These are phyloP conservation scores for Penicillium silybi DNA, from an alignment of 495 filamentous ascomycete species.

Conservation along the genomic window DNA sequence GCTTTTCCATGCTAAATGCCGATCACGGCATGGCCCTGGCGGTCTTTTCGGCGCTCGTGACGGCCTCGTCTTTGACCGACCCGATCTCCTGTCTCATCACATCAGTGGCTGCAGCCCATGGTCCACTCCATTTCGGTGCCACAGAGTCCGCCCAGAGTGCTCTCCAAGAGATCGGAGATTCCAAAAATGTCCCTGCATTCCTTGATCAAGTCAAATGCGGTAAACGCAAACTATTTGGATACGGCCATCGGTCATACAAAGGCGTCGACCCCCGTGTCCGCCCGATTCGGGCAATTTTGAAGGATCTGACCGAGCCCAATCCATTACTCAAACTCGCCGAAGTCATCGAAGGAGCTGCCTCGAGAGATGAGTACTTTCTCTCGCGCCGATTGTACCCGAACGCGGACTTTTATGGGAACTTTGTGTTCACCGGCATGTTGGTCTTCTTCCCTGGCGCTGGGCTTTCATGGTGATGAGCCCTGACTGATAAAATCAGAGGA, in stretches of 20 bases:
- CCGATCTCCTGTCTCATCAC: conserved; percentile 43
- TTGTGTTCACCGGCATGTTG: conserved; percentile 53
- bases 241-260: conserved; percentile 56
- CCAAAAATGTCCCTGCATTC: conserved; percentile 44
- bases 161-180: conserved; percentile 40
- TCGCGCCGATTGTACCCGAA: conserved; percentile 49
- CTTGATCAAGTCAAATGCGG: conserved; percentile 50
- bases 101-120: conserved; percentile 47
- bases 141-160: conserved; percentile 53
- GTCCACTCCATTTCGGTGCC: conserved; percentile 56
- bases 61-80: conserved; percentile 33
- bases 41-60: conserved; percentile 31
- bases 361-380: conserved; percentile 49
- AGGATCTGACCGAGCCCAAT: conserved; percentile 35
- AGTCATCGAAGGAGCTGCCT: conserved; percentile 46
- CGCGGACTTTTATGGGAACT: conserved; percentile 55
- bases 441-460: not conserved
- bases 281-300: conserved; percentile 45
- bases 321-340: conserved; percentile 47
- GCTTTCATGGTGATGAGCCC: not conserved
- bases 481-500: conserved; percentile 15
- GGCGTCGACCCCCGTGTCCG: conserved; percentile 49
- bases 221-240: conserved; percentile 53
- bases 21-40: conserved; percentile 36
- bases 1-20: conserved; percentile 30